phyloP scores from a whole-genome alignment of 306 rosid species.

The Vigna radiata region DNA sequence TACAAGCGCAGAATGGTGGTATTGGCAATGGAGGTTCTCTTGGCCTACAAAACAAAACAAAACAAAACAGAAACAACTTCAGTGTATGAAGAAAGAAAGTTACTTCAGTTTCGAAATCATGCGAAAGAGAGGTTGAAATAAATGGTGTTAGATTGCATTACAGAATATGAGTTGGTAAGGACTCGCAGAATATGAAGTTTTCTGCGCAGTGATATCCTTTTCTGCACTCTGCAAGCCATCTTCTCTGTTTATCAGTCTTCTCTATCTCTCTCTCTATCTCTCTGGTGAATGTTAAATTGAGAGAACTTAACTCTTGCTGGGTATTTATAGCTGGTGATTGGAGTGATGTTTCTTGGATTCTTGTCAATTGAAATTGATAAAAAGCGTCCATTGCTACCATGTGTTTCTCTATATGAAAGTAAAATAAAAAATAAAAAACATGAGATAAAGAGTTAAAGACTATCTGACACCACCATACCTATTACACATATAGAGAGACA shows the following conservation, averaged over 20 bases:
- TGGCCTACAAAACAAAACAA: conserved; percentile 49
- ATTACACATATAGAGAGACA: neutral
- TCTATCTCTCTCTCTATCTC: neutral
- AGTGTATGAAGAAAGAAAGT: conserved; percentile 16
- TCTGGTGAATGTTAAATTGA: conserved; percentile 45
- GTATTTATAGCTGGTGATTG: conserved; percentile 61
- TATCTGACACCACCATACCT: conserved; percentile 4
- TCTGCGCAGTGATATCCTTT: conserved; percentile 65
- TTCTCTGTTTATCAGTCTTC: conserved; percentile 29
- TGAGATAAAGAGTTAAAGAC: neutral
- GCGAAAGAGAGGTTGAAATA: neutral
- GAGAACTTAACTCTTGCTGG: conserved; percentile 39
- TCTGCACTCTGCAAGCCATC: conserved; percentile 67
- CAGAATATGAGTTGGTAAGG: conserved; percentile 56
- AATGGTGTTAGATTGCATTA: conserved; percentile 40
- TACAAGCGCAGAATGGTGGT: conserved; percentile 39
- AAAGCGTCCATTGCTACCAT: conserved; percentile 33
- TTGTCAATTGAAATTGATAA: conserved; percentile 39
- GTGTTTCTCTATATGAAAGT: conserved; percentile 52
- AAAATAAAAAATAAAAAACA: neutral
- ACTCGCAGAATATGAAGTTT: conserved; percentile 64
- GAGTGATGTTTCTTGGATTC: conserved; percentile 33
- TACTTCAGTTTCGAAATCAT: neutral
- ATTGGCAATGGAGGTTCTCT: conserved; percentile 35
- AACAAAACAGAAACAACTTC: conserved; percentile 23